Conservation (phyloP, 805 yeast genomes). For the Candida endomychidarum region DNA sequence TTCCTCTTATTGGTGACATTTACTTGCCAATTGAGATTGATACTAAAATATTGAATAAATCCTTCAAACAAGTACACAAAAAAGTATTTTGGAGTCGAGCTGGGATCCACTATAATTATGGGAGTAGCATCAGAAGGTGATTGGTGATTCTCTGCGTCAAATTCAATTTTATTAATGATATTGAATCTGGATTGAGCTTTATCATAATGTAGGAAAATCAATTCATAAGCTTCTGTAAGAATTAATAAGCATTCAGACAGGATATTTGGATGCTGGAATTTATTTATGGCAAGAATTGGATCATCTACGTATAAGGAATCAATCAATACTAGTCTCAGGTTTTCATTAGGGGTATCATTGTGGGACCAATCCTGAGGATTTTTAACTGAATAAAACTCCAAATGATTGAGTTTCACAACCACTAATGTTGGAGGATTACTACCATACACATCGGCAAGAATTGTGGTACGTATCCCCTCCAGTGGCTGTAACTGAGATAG, state of each 20-base stretch:
- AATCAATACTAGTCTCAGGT: slow-evolving; percentile 6
- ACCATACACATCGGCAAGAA: slow-evolving; percentile 13
- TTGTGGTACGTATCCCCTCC: slow-evolving; percentile 15
- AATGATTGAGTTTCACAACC: slow-evolving; percentile 14
- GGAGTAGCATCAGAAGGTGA: slow-evolving; percentile 23
- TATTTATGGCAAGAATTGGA: slow-evolving; percentile 14
- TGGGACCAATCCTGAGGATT: neutral
- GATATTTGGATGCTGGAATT: slow-evolving; percentile 13
- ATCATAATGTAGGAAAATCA: slow-evolving; percentile 15
- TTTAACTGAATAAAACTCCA: slow-evolving; percentile 16
- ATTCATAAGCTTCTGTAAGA: slow-evolving; percentile 14
- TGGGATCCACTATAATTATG: slow-evolving; percentile 16
- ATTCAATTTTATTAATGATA: slow-evolving; percentile 10
- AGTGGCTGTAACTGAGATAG: slow-evolving; percentile 21
- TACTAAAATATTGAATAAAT: slow-evolving; percentile 16
- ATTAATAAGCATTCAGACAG: slow-evolving; percentile 16
- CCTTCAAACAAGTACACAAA: slow-evolving; percentile 24
- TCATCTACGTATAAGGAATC: slow-evolving; percentile 17
- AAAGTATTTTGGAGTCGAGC: slow-evolving; percentile 13
- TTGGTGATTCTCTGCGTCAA: slow-evolving; percentile 25
- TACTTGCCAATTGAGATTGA: slow-evolving; percentile 15
- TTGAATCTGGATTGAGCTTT: slow-evolving; percentile 8
- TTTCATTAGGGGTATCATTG: neutral
- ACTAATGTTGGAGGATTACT: slow-evolving; percentile 13
- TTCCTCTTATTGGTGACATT: slow-evolving; percentile 10